A percentile compares a stretch with the other conserved stretches of the same genome.
These are phyloP conservation scores for Aspergillus unguis DNA, from an alignment of 2,329 filamentous ascomycete genomes.

Conservation along the genomic window DNA sequence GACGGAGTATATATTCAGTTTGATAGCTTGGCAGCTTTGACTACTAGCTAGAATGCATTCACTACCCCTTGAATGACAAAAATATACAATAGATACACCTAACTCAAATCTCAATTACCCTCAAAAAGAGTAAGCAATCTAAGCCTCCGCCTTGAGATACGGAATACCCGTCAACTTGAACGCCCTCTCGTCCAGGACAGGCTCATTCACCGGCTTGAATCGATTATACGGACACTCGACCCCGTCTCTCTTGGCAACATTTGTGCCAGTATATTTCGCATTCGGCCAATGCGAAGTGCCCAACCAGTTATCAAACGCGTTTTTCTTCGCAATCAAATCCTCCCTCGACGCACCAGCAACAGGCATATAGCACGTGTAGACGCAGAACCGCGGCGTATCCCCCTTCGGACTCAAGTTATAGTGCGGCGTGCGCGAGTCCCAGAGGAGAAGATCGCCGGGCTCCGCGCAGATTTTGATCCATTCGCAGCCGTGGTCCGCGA, in stretches of 20 bases:
- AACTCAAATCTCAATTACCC: background rate
- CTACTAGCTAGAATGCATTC: too few relatives aligned
- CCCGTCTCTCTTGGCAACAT: constrained; percentile 22
- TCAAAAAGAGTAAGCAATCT: background rate
- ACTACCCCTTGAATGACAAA: too few relatives aligned
- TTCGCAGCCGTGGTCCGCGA: constrained; percentile 27
- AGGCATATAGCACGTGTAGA: constrained; percentile 44
- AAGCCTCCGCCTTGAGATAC: background rate
- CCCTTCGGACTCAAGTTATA: constrained; percentile 39
- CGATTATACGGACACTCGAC: constrained; percentile 29
- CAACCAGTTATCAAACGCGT: constrained; percentile 37
- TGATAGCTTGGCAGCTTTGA: too few relatives aligned
- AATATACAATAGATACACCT: background rate
- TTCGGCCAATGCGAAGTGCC: constrained; percentile 45
- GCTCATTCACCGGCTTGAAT: constrained; percentile 39
- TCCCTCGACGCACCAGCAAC: constrained; percentile 40
- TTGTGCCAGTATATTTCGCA: constrained; percentile 22
- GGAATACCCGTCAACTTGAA: constrained; percentile 48
- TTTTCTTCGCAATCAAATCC: constrained; percentile 43
- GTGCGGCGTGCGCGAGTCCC: constrained; percentile 41
- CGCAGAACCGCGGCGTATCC: constrained; percentile 28
- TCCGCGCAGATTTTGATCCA: constrained; percentile 41
- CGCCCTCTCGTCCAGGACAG: constrained; percentile 40
- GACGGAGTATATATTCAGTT: too few relatives aligned
- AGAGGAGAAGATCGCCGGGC: constrained; percentile 45